Percentiles rank a stretch among this genome's conserved stretches.
Conservation (phyloP, 2,329 filamentous ascomycete genomes). For the Ampelomyces quisqualis region DNA sequence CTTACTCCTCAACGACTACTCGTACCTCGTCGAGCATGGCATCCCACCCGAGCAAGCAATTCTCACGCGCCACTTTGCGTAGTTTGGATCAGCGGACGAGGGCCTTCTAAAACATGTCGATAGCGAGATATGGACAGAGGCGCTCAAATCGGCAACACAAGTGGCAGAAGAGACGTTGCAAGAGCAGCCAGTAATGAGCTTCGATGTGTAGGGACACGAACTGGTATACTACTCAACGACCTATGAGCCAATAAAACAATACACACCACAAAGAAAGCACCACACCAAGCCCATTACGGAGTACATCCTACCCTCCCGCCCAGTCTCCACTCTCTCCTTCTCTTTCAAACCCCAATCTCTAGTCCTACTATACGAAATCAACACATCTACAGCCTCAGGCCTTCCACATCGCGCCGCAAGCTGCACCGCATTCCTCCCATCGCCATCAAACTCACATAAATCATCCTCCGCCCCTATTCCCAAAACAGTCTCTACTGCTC, state of each 20-base stretch:
- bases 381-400: no score
- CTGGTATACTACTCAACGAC: neutral
- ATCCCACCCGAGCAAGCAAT: conserved; percentile 10
- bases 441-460: no score
- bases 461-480: no score
- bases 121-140: conserved; percentile 26
- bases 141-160: conserved; percentile 25
- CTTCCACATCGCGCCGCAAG: no score
- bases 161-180: conserved; percentile 27
- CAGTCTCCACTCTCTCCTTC: neutral
- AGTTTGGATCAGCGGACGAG: conserved; percentile 8
- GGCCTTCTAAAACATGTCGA: conserved; percentile 31
- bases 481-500: no score
- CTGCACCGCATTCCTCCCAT: no score
- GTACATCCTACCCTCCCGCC: neutral
- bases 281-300: neutral
- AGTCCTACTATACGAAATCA: no score
- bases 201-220: conserved; percentile 33
- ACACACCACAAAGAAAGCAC: neutral
- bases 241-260: neutral
- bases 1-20: conserved; percentile 35
- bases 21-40: conserved; percentile 31
- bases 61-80: neutral
- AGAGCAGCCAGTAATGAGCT: conserved; percentile 30
- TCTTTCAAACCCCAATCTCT: neutral